phyloP scores from a whole-genome alignment of 768 basidiomycete species.

The Pisolithus marmoratus region DNA sequence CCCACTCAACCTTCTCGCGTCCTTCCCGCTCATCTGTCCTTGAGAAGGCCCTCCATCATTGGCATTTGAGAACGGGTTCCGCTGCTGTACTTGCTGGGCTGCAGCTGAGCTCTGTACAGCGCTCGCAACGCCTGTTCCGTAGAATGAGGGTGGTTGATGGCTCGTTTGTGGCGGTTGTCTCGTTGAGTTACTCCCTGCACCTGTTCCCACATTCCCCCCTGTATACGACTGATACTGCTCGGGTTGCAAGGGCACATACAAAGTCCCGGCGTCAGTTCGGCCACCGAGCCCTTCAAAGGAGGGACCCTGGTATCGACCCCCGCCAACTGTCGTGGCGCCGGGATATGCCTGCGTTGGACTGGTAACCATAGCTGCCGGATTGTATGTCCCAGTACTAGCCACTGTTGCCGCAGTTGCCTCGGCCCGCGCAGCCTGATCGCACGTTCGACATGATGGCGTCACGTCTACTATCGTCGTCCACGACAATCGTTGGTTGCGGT shows the following conservation, averaged over 20 bases:
- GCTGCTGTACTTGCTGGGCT: slow-evolving; percentile 27
- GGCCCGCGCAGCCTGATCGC: slow-evolving; percentile 51
- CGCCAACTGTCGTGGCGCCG: neutral
- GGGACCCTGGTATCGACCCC: slow-evolving; percentile 51
- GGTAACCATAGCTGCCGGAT: slow-evolving; percentile 40
- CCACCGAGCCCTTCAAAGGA: slow-evolving; percentile 60
- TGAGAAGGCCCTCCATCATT: slow-evolving; percentile 35
- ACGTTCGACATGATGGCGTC: slow-evolving; percentile 83
- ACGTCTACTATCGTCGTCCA: slow-evolving; percentile 64
- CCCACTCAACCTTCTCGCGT: slow-evolving; percentile 53
- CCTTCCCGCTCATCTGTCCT: slow-evolving; percentile 44
- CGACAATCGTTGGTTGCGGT: slow-evolving; percentile 51
- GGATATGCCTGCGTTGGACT: slow-evolving; percentile 74
- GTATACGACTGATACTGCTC: slow-evolving; percentile 66
- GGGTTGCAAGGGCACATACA: slow-evolving; percentile 82
- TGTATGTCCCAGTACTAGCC: neutral
- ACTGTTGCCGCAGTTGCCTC: slow-evolving; percentile 16
- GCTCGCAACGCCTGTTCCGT: slow-evolving; percentile 55
- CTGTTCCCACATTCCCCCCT: slow-evolving; percentile 24
- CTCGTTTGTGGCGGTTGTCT: slow-evolving; percentile 46
- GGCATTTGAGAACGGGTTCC: slow-evolving; percentile 39
- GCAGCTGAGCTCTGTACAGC: slow-evolving; percentile 33
- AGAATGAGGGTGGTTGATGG: slow-evolving; percentile 53
- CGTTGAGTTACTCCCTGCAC: slow-evolving; percentile 24
- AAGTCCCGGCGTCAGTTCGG: slow-evolving; percentile 56